These are phyloP conservation scores for Melastoma malabathricum DNA, from an alignment of 345 rosid species.

Conservation along the genomic window DNA sequence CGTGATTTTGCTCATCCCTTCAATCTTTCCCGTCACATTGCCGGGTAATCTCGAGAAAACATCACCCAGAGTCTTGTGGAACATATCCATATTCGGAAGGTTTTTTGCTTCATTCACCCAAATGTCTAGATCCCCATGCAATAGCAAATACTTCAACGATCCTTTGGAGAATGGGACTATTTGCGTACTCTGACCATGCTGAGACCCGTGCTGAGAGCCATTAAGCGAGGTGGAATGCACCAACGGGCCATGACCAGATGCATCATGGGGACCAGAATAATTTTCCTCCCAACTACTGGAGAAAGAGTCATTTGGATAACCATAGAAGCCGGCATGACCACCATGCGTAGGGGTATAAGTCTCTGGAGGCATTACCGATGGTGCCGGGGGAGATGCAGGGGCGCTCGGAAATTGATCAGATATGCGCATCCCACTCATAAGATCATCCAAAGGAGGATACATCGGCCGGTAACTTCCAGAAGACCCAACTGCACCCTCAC, in stretches of 20 bases:
- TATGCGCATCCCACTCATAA: slow-evolving; percentile 30
- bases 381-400: slow-evolving; percentile 34
- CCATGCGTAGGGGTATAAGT: slow-evolving; percentile 21
- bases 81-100: slow-evolving; percentile 92
- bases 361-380: slow-evolving; percentile 22
- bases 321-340: slow-evolving; percentile 31
- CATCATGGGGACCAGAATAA: slow-evolving; percentile 28
- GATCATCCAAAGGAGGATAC: slow-evolving; percentile 65
- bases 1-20: slow-evolving; percentile 47
- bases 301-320: slow-evolving; percentile 48
- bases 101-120: slow-evolving; percentile 52
- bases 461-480: slow-evolving; percentile 21
- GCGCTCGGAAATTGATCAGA: slow-evolving; percentile 24
- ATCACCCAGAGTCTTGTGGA: slow-evolving; percentile 72
- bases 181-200: slow-evolving; percentile 23
- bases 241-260: slow-evolving; percentile 15
- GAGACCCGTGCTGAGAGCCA: slow-evolving; percentile 23
- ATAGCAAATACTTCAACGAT: slow-evolving; percentile 62
- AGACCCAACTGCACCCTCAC: slow-evolving; percentile 8
- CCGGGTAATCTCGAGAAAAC: slow-evolving; percentile 40
- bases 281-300: slow-evolving; percentile 33
- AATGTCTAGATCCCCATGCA: slow-evolving; percentile 89
- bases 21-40: slow-evolving; percentile 28
- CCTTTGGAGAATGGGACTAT: slow-evolving; percentile 50
- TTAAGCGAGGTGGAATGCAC: slow-evolving; percentile 20